Evolutionary conservation across 2,329 filamentous ascomycete genomes (phyloP).

Genomic region (Akanthomyces dipterigenus): DNA sequence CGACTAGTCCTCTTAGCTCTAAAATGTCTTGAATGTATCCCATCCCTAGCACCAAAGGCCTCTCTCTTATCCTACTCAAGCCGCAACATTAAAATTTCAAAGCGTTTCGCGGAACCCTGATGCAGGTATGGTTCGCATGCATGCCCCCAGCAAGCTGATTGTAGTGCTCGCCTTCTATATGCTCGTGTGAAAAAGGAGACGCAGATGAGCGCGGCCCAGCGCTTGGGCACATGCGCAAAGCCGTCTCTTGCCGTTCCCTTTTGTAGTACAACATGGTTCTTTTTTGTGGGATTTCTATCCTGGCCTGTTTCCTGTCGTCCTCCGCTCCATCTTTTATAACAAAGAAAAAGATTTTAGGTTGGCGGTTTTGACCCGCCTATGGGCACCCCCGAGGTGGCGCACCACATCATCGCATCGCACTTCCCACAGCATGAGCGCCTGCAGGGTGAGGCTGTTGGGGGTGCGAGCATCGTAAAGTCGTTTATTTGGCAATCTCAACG

Average conservation of each 20-base stretch:
- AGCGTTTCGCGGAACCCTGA: not conserved
- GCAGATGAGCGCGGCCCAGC: constrained; percentile 2
- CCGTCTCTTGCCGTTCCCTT: not conserved
- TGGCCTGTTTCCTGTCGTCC: constrained; percentile 8
- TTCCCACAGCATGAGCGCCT: not conserved
- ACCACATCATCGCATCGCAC: constrained; percentile 1
- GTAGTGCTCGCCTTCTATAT: not conserved
- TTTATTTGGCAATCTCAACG: constrained; percentile 59
- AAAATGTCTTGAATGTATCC: constrained; percentile 12
- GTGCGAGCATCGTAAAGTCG: not conserved
- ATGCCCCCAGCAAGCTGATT: constrained; percentile 1
- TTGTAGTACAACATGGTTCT: not conserved
- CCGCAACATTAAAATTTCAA: not conserved
- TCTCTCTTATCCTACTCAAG: not conserved
- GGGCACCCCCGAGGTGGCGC: not conserved
- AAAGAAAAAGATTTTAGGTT: constrained; percentile 12
- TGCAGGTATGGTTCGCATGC: not conserved
- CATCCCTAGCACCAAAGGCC: constrained; percentile 1
- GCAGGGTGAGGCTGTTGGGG: not conserved
- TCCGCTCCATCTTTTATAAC: constrained; percentile 8
- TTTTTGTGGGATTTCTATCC: not conserved
- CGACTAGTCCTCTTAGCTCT: constrained; percentile 12
- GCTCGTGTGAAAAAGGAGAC: constrained; percentile 1
- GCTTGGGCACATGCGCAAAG: constrained; percentile 5
- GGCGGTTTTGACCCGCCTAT: constrained; percentile 1